phyloP scores from a whole-genome alignment of 2,329 filamentous ascomycete genomes.

The Aspergillus nomiae region DNA sequence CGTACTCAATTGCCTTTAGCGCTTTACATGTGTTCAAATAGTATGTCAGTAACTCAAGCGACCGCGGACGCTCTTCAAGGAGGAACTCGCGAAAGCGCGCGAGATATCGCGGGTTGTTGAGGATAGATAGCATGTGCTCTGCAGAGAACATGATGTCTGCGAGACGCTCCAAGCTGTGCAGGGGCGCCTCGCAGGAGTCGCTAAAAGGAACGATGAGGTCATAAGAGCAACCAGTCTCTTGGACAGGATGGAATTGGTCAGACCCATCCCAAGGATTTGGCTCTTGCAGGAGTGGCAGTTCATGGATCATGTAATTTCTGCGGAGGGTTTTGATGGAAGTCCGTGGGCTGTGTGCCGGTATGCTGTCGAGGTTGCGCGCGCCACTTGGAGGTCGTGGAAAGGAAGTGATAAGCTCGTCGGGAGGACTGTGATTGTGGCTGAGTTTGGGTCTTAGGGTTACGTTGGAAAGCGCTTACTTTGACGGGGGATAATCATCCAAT shows the following conservation, averaged over 20 bases:
- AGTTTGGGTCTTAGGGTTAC: neutral
- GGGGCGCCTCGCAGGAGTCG: conserved; percentile 27
- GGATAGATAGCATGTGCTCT: conserved; percentile 66
- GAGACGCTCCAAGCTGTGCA: conserved; percentile 62
- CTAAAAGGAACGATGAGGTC: conserved; percentile 36
- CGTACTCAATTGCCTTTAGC: conserved; percentile 68
- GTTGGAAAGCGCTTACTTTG: neutral
- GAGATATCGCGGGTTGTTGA: conserved; percentile 63
- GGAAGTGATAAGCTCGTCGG: conserved; percentile 23
- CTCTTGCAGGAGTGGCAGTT: conserved; percentile 32
- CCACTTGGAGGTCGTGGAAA: conserved; percentile 28
- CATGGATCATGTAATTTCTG: conserved; percentile 27
- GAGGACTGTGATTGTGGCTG: conserved; percentile 6
- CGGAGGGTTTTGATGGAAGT: conserved; percentile 31
- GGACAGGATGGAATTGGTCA: conserved; percentile 31
- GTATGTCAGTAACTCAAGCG: conserved; percentile 68
- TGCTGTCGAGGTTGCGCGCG: conserved; percentile 15
- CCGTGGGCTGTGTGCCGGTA: conserved; percentile 19
- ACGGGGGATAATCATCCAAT: conserved; percentile 5
- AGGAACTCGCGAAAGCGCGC: conserved; percentile 70
- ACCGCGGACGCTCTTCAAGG: conserved; percentile 59
- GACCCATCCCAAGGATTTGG: conserved; percentile 27
- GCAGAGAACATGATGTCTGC: conserved; percentile 67
- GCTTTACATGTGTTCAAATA: conserved; percentile 73
- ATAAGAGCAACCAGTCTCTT: conserved; percentile 36